Conservation (phyloP, 2,329 filamentous ascomycete species). For the Myriangium duriaei region DNA sequence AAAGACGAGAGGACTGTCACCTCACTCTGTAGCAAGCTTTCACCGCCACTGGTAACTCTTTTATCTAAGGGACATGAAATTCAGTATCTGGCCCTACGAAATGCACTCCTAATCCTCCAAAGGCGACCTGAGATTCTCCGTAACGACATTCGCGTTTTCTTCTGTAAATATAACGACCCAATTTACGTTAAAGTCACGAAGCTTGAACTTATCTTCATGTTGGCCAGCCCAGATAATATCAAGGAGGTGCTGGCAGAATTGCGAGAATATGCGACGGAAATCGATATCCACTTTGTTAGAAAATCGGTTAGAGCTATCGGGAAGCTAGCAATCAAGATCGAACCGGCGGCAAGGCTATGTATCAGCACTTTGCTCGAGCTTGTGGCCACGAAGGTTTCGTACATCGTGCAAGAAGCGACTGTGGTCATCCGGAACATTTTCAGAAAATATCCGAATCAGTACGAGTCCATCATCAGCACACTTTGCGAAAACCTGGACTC, state of each 20-base stretch:
- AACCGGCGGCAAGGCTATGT: slow-evolving; percentile 78
- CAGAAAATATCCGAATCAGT: slow-evolving; percentile 96
- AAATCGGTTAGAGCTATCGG: slow-evolving; percentile 96
- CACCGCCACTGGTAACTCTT: slow-evolving; percentile 85
- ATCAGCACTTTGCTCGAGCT: slow-evolving; percentile 88
- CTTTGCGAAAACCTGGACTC: slow-evolving; percentile 94
- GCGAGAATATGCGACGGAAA: slow-evolving; percentile 86
- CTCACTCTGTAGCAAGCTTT: slow-evolving; percentile 79
- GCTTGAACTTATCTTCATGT: slow-evolving; percentile 96
- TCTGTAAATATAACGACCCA: slow-evolving; percentile 99
- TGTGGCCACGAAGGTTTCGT: slow-evolving; percentile 94
- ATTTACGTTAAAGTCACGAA: slow-evolving; percentile 99
- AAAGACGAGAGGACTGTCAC: slow-evolving; percentile 79
- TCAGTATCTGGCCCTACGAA: slow-evolving; percentile 90
- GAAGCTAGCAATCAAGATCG: slow-evolving; percentile 97
- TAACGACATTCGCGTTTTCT: slow-evolving; percentile 97
- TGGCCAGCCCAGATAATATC: slow-evolving; percentile 91
- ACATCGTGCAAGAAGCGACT: slow-evolving; percentile 97
- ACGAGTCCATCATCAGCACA: slow-evolving; percentile 92
- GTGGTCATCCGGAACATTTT: slow-evolving; percentile 99
- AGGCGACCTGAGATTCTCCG: slow-evolving; percentile 82
- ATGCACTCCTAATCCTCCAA: slow-evolving; percentile 87
- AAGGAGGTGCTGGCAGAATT: slow-evolving; percentile 88
- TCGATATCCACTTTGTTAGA: slow-evolving; percentile 95
- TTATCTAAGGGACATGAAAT: slow-evolving; percentile 94